phyloP scores from a whole-genome alignment of 192 early-diverging fungal genomes.

The Backusella liffmaniae region DNA sequence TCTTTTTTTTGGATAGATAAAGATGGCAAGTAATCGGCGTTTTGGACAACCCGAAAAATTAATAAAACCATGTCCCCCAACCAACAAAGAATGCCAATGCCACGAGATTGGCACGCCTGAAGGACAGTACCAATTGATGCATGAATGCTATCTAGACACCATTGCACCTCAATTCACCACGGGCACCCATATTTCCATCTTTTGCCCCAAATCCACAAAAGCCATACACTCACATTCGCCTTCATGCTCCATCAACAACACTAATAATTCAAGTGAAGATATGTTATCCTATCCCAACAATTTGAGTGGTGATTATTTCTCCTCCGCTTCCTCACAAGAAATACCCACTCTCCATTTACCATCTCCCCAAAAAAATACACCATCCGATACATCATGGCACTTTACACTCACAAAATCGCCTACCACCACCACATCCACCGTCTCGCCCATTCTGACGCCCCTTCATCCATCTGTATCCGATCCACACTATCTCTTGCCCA shows the following conservation, averaged over 20 bases:
- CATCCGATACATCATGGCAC: background rate
- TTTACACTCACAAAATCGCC: background rate
- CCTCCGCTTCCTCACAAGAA: background rate
- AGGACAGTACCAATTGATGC: background rate
- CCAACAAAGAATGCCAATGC: conserved; percentile 6
- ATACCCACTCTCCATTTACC: background rate
- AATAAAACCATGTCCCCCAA: background rate
- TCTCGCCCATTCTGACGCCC: background rate
- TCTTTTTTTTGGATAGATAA: background rate
- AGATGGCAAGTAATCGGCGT: background rate
- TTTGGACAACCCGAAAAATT: background rate
- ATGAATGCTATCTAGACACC: background rate
- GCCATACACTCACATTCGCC: background rate
- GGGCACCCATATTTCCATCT: background rate
- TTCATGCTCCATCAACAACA: background rate
- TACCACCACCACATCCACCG: background rate
- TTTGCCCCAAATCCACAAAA: background rate
- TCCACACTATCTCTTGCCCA: background rate
- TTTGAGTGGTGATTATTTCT: background rate
- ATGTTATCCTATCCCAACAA: background rate
- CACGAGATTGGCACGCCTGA: background rate
- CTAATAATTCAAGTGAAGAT: background rate
- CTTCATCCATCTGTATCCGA: background rate
- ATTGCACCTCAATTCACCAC: conserved; percentile 9
- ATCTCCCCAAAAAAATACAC: background rate